Base-by-base conservation (phyloP, 352 stramenopile species). In the Pythium aphanidermatum region DNA sequence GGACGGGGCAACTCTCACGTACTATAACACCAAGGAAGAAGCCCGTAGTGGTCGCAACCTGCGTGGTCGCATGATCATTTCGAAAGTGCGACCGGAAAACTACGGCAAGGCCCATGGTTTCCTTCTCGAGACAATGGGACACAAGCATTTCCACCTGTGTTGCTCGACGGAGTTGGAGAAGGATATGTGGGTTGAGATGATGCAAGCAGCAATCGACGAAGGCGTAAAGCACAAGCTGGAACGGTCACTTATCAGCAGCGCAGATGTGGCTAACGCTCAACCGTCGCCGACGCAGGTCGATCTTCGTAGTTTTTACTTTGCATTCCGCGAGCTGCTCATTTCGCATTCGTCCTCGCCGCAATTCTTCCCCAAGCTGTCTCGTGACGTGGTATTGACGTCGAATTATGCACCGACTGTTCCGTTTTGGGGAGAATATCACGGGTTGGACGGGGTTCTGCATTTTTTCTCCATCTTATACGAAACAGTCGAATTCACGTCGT, bases 111-210 rank as follows among this genome's bases (percentile, higher is more conserved):
- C 83, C 13, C 83, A 94, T 46, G 83, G 83, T 4, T 94, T 94
- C 41, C 58, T 92, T 23, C 74, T 94, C 23, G 80, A 94, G 60
- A 94, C 80, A n/a, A 74, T 83, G 45, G 76, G 80, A 17, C 83
- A 94, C 68, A 94, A 94, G 52, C 73, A 84, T 42, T 94, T 94
- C 53, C 83, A 94, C 44, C 45, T 94, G 27, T 94, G 83, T 59
- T 94, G 83, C 55, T 55, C 80, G 6, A 92, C 80, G 7, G 83
- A 92, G 50, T 56, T 94, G 21, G 83, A 94, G 57, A 94, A 94
- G 44, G 83, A 94, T 43, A 94, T 92, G 83, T 94, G 83, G 83
- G 72, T 94, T 40, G 83, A 94, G 56, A 94, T 94, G 83, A 94
- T 94, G 83, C 78, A 91, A 49, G 80, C 83, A 8, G 83, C 83